Conservation (phyloP, 2,329 filamentous ascomycete genomes). For the Alternaria sp. region DNA sequence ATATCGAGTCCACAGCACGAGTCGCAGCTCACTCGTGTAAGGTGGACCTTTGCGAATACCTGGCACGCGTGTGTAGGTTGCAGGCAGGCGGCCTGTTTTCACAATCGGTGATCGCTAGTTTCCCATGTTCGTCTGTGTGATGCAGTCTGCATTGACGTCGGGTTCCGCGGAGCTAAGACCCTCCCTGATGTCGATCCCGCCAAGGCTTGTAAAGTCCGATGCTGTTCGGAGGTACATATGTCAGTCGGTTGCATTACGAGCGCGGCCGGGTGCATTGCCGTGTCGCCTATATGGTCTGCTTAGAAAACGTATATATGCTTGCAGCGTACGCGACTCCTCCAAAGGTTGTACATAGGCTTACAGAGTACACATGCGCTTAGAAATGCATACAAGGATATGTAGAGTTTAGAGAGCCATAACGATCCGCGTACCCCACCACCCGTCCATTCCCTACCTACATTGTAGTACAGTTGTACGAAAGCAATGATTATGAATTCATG, state of each 20-base stretch:
- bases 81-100: background rate
- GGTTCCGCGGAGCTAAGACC: background rate
- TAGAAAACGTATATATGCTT: constrained; percentile 2
- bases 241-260: constrained; percentile 11
- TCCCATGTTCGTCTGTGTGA: background rate
- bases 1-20: constrained; percentile 8
- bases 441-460: background rate
- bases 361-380: background rate
- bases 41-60: background rate
- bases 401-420: background rate
- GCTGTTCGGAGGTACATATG: background rate
- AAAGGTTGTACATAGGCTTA: background rate
- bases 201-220: constrained; percentile 10
- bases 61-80: constrained; percentile 1
- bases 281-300: constrained; percentile 14
- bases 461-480: background rate
- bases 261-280: background rate
- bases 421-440: background rate
- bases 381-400: background rate
- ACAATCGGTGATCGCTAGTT: constrained; percentile 2
- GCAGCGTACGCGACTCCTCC: background rate
- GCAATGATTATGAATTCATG: background rate
- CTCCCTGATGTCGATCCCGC: constrained; percentile 8
- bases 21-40: constrained; percentile 3
- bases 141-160: background rate